Conservation (phyloP, 2,329 filamentous ascomycete genomes). For the Phaeosphaeriaceae sp. region DNA sequence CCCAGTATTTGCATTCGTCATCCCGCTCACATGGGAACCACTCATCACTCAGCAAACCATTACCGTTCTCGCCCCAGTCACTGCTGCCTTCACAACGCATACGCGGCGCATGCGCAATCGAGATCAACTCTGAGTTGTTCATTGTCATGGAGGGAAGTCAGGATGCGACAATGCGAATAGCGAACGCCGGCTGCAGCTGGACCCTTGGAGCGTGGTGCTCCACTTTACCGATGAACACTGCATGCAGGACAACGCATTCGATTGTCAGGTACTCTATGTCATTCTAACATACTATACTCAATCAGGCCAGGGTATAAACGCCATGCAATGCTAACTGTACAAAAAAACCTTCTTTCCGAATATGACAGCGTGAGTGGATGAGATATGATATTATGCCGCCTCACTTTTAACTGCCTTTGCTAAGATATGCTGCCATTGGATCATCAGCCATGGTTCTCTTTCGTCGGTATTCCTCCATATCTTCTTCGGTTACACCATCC, state of each 20-base stretch:
- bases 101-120: constrained; percentile 44
- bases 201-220: constrained; percentile 21
- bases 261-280: constrained; percentile 42
- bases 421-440: constrained; percentile 81
- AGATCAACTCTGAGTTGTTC: constrained; percentile 32
- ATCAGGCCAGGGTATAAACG: constrained; percentile 32
- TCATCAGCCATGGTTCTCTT: constrained; percentile 77
- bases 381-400: constrained; percentile 50
- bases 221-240: constrained; percentile 34
- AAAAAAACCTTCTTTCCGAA: constrained; percentile 19
- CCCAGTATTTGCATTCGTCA: constrained; percentile 25
- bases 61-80: constrained; percentile 9
- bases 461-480: constrained; percentile 83
- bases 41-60: constrained; percentile 11
- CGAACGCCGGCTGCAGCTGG: constrained; percentile 12
- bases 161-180: constrained; percentile 23
- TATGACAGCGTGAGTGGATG: constrained; percentile 10
- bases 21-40: constrained; percentile 21
- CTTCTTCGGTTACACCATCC: constrained; percentile 77
- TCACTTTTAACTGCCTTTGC: constrained; percentile 72
- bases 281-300: constrained; percentile 36
- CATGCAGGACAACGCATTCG: constrained; percentile 43
- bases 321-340: constrained; percentile 44
- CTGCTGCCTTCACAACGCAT: constrained; percentile 40
- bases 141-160: constrained; percentile 20